Base-by-base conservation (phyloP, 2,329 filamentous ascomycete genomes). In the Trichoderma atroviride region DNA sequence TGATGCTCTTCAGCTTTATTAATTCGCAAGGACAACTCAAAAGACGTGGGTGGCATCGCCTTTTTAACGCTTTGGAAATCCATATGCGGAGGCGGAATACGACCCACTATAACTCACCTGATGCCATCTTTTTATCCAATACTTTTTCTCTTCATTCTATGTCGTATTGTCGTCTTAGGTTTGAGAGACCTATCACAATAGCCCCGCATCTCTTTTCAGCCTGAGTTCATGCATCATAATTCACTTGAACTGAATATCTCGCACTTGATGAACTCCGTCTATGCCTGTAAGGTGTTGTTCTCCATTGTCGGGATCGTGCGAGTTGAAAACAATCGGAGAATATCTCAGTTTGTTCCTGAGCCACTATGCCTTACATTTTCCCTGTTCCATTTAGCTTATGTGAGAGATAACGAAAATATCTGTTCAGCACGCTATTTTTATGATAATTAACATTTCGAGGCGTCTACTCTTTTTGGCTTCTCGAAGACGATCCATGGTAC, bases 301-400 rank as follows among this genome's bases (percentile, higher is more conserved):
- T 40, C 7, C 40, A 4, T 43, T 43, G 16, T 9, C 19, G 7
- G 16, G 16, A 9, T 43, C 6, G 6, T 43, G 2, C 16, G 6
- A 19, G 16, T 9, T 1, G 19, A 43, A 43, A 10, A 9, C 16
- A 43, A n/a, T 43, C 6, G 19, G 16, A 10, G 6, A 2, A 11
- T 43, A 19, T 43, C 16, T 43, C 37, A 7, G 6, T 43, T 43
- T 43, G 14, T 19, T 6, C 16, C 10, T 43, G 16, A n/a, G 40
- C 16, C 40, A 19, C 40, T n/a, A 9, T n/a, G 16, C 3, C 3
- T 19, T n/a, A 9, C 16, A 43, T 10, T 43, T 9, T 43, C 19
- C 2, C 4, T 6, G 1, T 9, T n/a, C 37, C 3, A n/a, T 9
- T n/a, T 3, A 43, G 7, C 6, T n/a, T 2, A 3, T 5, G 6